A percentile compares a stretch with the other conserved stretches of the same genome.
phyloP scores from a whole-genome alignment of 495 filamentous ascomycete species.

The Talaromyces adpressus region DNA sequence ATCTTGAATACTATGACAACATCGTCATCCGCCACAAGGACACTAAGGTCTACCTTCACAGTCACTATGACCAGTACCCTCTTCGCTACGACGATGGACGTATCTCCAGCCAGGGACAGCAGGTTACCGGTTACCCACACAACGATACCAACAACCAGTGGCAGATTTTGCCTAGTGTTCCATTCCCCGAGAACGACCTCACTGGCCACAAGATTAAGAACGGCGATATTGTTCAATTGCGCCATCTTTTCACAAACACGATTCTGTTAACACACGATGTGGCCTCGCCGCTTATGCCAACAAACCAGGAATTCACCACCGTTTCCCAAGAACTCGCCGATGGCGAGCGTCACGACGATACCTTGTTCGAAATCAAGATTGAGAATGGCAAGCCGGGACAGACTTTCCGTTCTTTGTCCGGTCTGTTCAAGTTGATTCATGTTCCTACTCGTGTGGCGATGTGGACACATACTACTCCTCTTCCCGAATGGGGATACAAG shows the following conservation, averaged over 20 bases:
- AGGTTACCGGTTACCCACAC: conserved; percentile 95
- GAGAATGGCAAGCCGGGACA: conserved; percentile 78
- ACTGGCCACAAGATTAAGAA: conserved; percentile 64
- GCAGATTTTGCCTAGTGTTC: conserved; percentile 72
- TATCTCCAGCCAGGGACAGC: conserved; percentile 94
- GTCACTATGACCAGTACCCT: conserved; percentile 82
- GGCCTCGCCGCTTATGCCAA: conserved; percentile 93
- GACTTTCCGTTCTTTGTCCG: conserved; percentile 80
- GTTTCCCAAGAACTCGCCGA: conserved; percentile 64
- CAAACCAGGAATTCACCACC: conserved; percentile 97
- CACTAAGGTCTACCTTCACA: conserved; percentile 92
- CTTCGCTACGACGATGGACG: conserved; percentile 95
- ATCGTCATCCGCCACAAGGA: conserved; percentile 93
- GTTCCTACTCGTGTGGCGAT: conserved; percentile 91
- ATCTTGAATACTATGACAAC: conserved; percentile 82
- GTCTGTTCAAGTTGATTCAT: conserved; percentile 93
- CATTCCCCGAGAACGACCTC: conserved; percentile 43
- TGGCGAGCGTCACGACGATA: conserved; percentile 78
- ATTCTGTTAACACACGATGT: conserved; percentile 93
- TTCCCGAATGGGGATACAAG: conserved; percentile 94
- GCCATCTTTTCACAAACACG: conserved; percentile 82
- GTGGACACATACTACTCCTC: conserved; percentile 93
- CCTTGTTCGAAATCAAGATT: conserved; percentile 86
- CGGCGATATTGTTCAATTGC: conserved; percentile 80
- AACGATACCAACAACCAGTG: conserved; percentile 99